Base-by-base conservation (phyloP, 208 protist genomes). In the Leishmania braziliensis region DNA sequence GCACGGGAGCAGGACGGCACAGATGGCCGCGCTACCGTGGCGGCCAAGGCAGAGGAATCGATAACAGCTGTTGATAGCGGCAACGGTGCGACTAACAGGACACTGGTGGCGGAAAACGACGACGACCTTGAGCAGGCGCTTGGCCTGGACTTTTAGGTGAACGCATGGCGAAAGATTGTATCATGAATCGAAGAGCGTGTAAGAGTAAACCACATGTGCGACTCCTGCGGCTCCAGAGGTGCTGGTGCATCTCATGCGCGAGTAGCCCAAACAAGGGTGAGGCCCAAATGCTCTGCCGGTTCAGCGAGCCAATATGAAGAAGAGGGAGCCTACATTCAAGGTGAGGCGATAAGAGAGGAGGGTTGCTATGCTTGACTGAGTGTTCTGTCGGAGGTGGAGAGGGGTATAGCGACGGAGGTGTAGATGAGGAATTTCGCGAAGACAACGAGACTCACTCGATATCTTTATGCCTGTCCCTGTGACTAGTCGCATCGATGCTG, bases 111-210 rank as follows among this genome's bases (percentile, higher is more conserved):
- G 70, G 85, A 89, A 20, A 85, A 85, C 53, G 83, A 87, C 26
- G 90, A 94, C 36, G 89, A 94, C 74, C 86, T 95, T 20, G 93
- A 95, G 66, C 86, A 93, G 78, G 91, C 91, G 0, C 86, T 97
- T 5, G 93, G 93, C 16, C 87, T 97, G 0, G 93, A 93, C 53
- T 97, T 97, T 86, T 97, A 70, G 18, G 14, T 23, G 65, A 80
- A 33, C 12, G 33, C 33, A 20, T 10, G 9, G 5, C 69, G 20
- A 50, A 33, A 20, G 69, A 33, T 39, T 39, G 63, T 5, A 43
- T 0, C 36, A 4, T 20, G 6, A 18, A 48, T 46, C 5, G 2
- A 70, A 23, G 33, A 26, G 65, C 23, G 9, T 56, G 18, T 70
- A 39, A 20, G 36, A 68, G n/a, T 29, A 36, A 20, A 12, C 56